Conservation (phyloP, 331 rosid genomes). For the Acacia concinna region DNA sequence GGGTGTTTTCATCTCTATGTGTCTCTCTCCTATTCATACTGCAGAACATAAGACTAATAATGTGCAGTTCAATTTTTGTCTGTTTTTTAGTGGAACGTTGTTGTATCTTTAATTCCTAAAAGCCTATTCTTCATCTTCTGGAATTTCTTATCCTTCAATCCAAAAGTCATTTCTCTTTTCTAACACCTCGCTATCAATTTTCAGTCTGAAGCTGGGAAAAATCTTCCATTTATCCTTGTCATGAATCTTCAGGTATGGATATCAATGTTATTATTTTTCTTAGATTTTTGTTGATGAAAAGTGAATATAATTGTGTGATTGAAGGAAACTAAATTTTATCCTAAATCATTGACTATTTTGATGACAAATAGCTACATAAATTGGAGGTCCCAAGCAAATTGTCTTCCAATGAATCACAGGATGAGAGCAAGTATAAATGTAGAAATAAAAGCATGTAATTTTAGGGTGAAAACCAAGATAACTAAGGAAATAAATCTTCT, state of each 20-base stretch:
- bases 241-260: conserved; percentile 87
- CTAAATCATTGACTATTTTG: not conserved
- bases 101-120: conserved; percentile 21
- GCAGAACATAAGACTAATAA: not conserved
- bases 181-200: conserved; percentile 45
- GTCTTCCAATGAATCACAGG: not conserved
- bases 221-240: conserved; percentile 79
- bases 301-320: conserved; percentile 5
- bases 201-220: conserved; percentile 88
- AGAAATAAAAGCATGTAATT: not conserved
- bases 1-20: not conserved
- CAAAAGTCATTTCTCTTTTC: conserved; percentile 7
- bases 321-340: not conserved
- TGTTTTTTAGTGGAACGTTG: not conserved
- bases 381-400: not conserved
- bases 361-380: not conserved
- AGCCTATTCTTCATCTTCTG: conserved; percentile 17
- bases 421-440: not conserved
- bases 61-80: conserved; percentile 14
- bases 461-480: not conserved
- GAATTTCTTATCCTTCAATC: conserved; percentile 18
- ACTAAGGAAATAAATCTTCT: not conserved
- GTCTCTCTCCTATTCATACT: not conserved
- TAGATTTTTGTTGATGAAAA: not conserved
- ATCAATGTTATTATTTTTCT: conserved; percentile 10